These are phyloP conservation scores for Alternaria tenuissima DNA, from an alignment of 2,329 filamentous ascomycete genomes.

Conservation along the genomic window DNA sequence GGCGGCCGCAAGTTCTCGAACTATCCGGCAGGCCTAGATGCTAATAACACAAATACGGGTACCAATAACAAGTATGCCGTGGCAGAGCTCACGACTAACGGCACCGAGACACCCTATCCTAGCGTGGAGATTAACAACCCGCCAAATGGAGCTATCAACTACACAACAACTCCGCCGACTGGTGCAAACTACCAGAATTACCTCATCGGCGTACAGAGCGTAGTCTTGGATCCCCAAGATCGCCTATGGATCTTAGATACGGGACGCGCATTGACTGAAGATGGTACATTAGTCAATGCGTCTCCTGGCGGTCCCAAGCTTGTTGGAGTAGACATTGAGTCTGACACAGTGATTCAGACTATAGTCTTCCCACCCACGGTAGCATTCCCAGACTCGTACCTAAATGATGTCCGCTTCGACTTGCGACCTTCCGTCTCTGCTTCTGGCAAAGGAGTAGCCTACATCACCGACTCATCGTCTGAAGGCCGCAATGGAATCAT, in stretches of 20 bases:
- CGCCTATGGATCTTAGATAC: slow-evolving; percentile 64
- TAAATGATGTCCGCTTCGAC: slow-evolving; percentile 65
- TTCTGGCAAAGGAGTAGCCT: slow-evolving; percentile 58
- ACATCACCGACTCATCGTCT: slow-evolving; percentile 61
- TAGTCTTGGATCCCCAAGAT: slow-evolving; percentile 61
- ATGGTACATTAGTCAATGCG: slow-evolving; percentile 57
- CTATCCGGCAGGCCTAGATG: slow-evolving; percentile 60
- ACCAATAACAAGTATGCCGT: slow-evolving; percentile 58
- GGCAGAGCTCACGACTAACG: slow-evolving; percentile 56
- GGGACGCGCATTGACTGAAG: slow-evolving; percentile 54
- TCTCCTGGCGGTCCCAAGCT: slow-evolving; percentile 61
- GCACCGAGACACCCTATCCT: slow-evolving; percentile 56
- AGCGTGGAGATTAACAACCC: slow-evolving; percentile 57
- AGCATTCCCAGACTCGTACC: slow-evolving; percentile 59
- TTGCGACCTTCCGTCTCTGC: slow-evolving; percentile 53
- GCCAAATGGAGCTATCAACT: slow-evolving; percentile 61
- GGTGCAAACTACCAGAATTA: slow-evolving; percentile 59
- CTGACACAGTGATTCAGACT: slow-evolving; percentile 58
- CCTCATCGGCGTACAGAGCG: slow-evolving; percentile 61
- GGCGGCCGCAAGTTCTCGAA: slow-evolving; percentile 62
- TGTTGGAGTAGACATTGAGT: slow-evolving; percentile 57
- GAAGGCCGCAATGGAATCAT: slow-evolving; percentile 61
- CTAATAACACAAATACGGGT: slow-evolving; percentile 56
- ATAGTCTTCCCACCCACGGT: slow-evolving; percentile 60
- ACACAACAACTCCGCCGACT: slow-evolving; percentile 56